phyloP scores from a whole-genome alignment of 495 filamentous ascomycete species.

The Geoglossum glabrum region DNA sequence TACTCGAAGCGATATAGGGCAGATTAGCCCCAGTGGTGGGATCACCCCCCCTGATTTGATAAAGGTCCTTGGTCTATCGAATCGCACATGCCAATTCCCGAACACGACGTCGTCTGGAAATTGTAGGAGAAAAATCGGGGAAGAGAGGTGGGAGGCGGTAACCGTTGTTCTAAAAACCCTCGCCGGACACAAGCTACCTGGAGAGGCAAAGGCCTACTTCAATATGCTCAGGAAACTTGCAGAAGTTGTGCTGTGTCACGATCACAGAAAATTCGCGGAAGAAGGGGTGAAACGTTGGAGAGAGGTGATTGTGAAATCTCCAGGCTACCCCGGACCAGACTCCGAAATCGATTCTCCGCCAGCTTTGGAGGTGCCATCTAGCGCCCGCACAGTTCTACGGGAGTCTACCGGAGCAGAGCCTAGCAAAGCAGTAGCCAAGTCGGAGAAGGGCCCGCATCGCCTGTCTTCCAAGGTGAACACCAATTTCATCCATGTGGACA shows the following conservation, averaged over 20 bases:
- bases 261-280: not conserved
- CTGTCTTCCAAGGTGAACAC: too few species aligned
- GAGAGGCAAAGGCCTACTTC: not conserved
- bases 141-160: not conserved
- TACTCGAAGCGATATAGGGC: too few species aligned
- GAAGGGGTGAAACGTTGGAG: not conserved
- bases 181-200: not conserved
- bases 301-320: not conserved
- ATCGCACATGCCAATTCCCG: too few species aligned
- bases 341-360: not conserved
- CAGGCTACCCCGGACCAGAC: not conserved
- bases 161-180: not conserved
- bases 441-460: too few species aligned
- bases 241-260: not conserved
- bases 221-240: constrained; percentile 1
- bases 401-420: too few species aligned
- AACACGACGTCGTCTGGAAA: not conserved
- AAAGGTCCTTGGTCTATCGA: too few species aligned
- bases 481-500: not conserved
- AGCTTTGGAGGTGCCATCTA: not conserved
- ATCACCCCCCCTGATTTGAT: too few species aligned
- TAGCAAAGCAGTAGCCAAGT: too few species aligned
- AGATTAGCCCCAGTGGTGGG: not conserved
- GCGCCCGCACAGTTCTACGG: not conserved
- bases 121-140: not conserved